phyloP scores from a whole-genome alignment of 768 basidiomycete species.

The Dacryopinax primogenitus region DNA sequence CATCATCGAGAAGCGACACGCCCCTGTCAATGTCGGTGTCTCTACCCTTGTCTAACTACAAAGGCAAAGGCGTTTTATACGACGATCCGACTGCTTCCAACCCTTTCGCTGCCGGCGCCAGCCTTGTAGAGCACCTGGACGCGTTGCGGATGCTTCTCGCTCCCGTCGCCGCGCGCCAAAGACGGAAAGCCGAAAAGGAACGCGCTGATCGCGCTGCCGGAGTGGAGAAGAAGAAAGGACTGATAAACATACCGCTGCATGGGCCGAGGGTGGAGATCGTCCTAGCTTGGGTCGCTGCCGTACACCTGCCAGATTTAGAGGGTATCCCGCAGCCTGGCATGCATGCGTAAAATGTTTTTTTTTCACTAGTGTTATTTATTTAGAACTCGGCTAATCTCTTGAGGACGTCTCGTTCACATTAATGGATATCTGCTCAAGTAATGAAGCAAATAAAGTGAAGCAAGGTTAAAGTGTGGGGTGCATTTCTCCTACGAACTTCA shows the following conservation, averaged over 20 bases:
- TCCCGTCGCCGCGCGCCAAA: constrained; percentile 53
- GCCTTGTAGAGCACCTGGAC: constrained; percentile 48
- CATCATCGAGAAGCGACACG: constrained; percentile 11
- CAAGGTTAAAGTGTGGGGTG: too few relatives aligned
- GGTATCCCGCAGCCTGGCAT: constrained; percentile 3
- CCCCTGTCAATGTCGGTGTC: constrained; percentile 17
- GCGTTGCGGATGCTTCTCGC: constrained; percentile 58
- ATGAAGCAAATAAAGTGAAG: too few relatives aligned
- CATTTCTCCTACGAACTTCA: too few relatives aligned
- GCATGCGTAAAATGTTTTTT: too few relatives aligned
- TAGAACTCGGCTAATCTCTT: too few relatives aligned
- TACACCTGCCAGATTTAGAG: constrained; percentile 65
- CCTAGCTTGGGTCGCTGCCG: constrained; percentile 72
- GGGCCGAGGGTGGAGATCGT: constrained; percentile 77
- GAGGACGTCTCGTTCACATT: too few relatives aligned
- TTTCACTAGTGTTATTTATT: too few relatives aligned
- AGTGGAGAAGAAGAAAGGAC: constrained; percentile 40
- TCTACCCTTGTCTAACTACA: constrained; percentile 11
- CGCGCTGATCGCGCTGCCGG: constrained; percentile 29
- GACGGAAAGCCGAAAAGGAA: constrained; percentile 36
- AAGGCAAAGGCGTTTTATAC: constrained; percentile 1
- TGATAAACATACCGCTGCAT: constrained; percentile 71
- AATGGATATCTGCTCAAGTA: too few relatives aligned
- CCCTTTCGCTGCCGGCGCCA: constrained; percentile 19
- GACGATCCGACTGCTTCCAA: not conserved